Conservation (phyloP, 129 eudicot genomes). For the Logfia minima region DNA sequence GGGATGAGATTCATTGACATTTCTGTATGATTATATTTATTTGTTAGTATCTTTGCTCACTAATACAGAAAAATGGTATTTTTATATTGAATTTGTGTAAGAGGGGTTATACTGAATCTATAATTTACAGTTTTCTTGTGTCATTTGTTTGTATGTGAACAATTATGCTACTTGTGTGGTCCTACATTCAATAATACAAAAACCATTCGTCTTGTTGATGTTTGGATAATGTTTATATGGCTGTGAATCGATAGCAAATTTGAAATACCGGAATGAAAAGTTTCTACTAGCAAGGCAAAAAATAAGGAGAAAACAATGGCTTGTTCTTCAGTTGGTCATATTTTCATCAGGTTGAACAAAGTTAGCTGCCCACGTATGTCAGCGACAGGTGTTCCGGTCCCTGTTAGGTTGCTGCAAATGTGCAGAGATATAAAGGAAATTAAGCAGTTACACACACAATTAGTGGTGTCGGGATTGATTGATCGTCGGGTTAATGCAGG, state of each 20-base stretch:
- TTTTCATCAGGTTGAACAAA: background rate
- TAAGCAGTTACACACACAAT: constrained; percentile 36
- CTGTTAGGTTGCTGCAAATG: constrained; percentile 33
- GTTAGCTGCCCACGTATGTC: background rate
- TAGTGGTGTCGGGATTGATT: constrained; percentile 38
- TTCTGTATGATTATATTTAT: constrained; percentile 24
- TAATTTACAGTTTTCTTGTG: constrained; percentile 16
- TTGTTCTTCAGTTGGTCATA: constrained; percentile 2
- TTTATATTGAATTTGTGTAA: constrained; percentile 20
- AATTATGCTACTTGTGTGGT: constrained; percentile 4
- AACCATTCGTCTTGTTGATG: constrained; percentile 4
- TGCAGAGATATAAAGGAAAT: constrained; percentile 34
- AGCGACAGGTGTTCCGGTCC: constrained; percentile 18
- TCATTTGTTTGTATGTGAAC: background rate
- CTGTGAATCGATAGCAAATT: constrained; percentile 18
- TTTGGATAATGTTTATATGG: constrained; percentile 41
- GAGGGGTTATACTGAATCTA: background rate
- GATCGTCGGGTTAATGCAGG: constrained; percentile 32
- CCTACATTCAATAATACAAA: constrained; percentile 21
- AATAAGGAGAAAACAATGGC: constrained; percentile 18
- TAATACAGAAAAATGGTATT: background rate
- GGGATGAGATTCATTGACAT: constrained; percentile 16
- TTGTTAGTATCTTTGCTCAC: constrained; percentile 15
- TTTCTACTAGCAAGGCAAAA: background rate
- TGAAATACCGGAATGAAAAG: constrained; percentile 19